Percentiles rank a stretch among this genome's conserved stretches.
phyloP scores from a whole-genome alignment of 2,329 filamentous ascomycete species.

The Fusarium sp. region DNA sequence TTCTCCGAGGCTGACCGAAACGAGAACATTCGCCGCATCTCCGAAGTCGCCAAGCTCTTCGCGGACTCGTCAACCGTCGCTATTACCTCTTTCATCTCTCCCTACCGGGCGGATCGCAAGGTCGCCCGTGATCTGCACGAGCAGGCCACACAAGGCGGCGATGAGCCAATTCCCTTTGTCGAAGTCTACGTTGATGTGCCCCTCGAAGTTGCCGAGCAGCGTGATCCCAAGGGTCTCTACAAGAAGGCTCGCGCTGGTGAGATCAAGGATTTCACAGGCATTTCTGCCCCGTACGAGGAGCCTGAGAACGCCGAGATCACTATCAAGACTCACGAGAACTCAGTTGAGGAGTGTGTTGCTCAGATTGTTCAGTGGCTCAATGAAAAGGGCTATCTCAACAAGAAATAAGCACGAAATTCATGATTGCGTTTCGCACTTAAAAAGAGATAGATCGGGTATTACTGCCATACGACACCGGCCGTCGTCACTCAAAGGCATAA shows the following conservation, averaged over 20 bases:
- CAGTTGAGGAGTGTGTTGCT: slow-evolving; percentile 87
- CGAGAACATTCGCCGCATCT: slow-evolving; percentile 97
- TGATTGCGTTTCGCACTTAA: slow-evolving; percentile 19
- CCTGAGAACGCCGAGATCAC: slow-evolving; percentile 87
- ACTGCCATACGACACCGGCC: slow-evolving; percentile 38
- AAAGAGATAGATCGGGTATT: slow-evolving; percentile 41
- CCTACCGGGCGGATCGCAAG: slow-evolving; percentile 87
- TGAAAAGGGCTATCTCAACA: slow-evolving; percentile 64
- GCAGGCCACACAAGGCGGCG: slow-evolving; percentile 59
- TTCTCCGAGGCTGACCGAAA: slow-evolving; percentile 93
- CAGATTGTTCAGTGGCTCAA: slow-evolving; percentile 85
- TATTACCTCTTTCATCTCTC: slow-evolving; percentile 96
- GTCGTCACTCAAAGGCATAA: slow-evolving; percentile 36
- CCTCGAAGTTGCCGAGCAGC: slow-evolving; percentile 89
- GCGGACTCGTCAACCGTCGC: slow-evolving; percentile 88
- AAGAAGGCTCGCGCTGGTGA: slow-evolving; percentile 94
- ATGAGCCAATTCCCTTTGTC: slow-evolving; percentile 83
- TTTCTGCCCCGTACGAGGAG: slow-evolving; percentile 93
- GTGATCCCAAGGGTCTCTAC: slow-evolving; percentile 97
- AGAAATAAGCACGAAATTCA: slow-evolving; percentile 35
- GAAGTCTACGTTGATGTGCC: slow-evolving; percentile 95
- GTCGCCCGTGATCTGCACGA: slow-evolving; percentile 84
- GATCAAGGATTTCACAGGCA: slow-evolving; percentile 97
- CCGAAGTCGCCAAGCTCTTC: slow-evolving; percentile 96
- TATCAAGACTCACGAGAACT: slow-evolving; percentile 82